phyloP scores from a whole-genome alignment of 2,329 filamentous ascomycete genomes.

The Sporothrix sp. region DNA sequence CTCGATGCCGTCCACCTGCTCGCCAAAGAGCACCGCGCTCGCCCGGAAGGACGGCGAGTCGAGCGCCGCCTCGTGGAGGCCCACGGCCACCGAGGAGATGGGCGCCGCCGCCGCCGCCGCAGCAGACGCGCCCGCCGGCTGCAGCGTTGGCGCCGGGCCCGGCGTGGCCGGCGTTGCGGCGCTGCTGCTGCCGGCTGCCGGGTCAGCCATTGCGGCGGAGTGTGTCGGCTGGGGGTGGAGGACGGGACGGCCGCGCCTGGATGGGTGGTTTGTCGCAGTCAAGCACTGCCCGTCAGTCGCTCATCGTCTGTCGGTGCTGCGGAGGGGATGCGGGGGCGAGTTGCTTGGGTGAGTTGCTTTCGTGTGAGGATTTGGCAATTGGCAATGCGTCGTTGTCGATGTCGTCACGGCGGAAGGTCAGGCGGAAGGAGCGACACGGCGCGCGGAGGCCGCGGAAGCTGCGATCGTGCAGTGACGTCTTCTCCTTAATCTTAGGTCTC shows the following conservation, averaged over 20 bases:
- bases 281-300: neutral
- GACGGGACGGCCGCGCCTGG: too few species aligned
- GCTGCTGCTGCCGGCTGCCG: neutral
- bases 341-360: too few species aligned
- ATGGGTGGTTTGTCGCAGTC: neutral
- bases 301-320: neutral
- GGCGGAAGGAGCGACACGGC: neutral
- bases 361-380: neutral
- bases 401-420: neutral
- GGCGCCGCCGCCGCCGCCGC: conserved; percentile 10
- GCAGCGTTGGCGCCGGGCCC: neutral
- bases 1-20: conserved; percentile 85
- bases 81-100: conserved; percentile 57
- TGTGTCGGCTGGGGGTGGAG: neutral
- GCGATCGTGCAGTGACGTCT: neutral
- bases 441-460: neutral
- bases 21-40: conserved; percentile 73
- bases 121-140: neutral
- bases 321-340: too few species aligned
- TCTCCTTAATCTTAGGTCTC: too few species aligned
- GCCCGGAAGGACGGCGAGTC: conserved; percentile 95
- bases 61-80: conserved; percentile 86
- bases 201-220: conserved; percentile 9
- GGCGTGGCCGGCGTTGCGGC: neutral
- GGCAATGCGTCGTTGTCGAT: neutral